A percentile compares a stretch with the other conserved stretches of the same genome.
phyloP scores from a whole-genome alignment of 2,329 filamentous ascomycete genomes.

The Atkinsonella hypoxylon region DNA sequence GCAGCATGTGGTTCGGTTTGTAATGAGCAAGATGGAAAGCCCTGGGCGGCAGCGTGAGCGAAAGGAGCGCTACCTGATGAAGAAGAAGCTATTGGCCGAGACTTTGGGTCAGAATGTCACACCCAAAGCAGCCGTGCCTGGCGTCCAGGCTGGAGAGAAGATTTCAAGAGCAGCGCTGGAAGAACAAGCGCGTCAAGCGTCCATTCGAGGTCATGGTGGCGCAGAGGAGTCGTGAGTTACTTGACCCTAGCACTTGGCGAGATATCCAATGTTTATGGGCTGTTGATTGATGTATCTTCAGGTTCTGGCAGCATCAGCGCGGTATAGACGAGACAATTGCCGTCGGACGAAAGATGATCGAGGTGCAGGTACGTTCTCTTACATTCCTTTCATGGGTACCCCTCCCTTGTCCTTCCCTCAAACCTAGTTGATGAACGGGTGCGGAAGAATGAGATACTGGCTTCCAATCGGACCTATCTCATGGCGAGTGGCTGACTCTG shows the following conservation, averaged over 20 bases:
- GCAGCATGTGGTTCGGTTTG: conserved; percentile 58
- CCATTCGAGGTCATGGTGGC: conserved; percentile 33
- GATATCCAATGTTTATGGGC: neutral
- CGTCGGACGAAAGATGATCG: conserved; percentile 42
- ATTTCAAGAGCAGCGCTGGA: conserved; percentile 56
- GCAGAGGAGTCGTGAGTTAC: conserved; percentile 37
- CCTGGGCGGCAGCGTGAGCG: conserved; percentile 78
- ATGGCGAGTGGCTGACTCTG: neutral
- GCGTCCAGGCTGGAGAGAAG: conserved; percentile 41
- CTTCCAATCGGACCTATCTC: neutral
- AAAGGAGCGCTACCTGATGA: conserved; percentile 65
- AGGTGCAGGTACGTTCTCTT: conserved; percentile 24
- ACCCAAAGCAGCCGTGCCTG: conserved; percentile 34
- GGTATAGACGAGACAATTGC: conserved; percentile 45
- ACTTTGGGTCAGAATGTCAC: conserved; percentile 48
- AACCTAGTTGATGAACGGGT: neutral
- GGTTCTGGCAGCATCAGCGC: conserved; percentile 51
- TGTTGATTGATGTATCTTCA: conserved; percentile 14
- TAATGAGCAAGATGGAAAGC: conserved; percentile 70
- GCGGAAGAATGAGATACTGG: neutral
- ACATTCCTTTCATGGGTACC: neutral
- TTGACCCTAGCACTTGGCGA: neutral
- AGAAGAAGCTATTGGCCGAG: conserved; percentile 69
- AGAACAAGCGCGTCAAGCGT: conserved; percentile 45
- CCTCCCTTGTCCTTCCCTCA: neutral